Conservation (phyloP, 805 yeast genomes). For the Spathaspora boniae region DNA sequence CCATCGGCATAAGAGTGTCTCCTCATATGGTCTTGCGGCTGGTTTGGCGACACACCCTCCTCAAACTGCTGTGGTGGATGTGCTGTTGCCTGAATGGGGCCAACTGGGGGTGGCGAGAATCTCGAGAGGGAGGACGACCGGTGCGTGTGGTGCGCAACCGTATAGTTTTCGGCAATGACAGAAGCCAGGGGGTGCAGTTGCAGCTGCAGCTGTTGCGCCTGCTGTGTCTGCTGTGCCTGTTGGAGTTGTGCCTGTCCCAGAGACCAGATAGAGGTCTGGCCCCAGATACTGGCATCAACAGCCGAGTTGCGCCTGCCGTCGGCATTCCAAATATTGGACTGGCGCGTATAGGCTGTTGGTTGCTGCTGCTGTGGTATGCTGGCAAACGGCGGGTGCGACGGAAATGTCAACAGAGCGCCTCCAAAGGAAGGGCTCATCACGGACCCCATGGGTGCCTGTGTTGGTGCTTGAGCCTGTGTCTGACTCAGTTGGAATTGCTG, state of each 20-base stretch:
- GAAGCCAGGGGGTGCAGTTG: slow-evolving; percentile 1
- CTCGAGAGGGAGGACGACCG: slow-evolving; percentile 11
- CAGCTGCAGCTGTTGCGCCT: neutral
- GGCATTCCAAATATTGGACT: slow-evolving; percentile 1
- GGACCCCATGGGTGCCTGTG: no score
- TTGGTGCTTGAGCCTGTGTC: no score
- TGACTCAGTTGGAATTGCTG: slow-evolving; percentile 1
- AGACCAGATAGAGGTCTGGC: no score
- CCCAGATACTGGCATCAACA: slow-evolving; percentile 7
- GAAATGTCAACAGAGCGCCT: no score
- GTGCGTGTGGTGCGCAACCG: neutral
- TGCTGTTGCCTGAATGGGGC: neutral
- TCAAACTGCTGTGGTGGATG: neutral
- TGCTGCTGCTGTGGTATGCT: neutral
- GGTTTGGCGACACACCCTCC: slow-evolving; percentile 5
- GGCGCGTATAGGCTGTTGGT: slow-evolving; percentile 1
- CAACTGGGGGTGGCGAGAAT: slow-evolving; percentile 5
- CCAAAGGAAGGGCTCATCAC: no score
- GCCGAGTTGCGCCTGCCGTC: slow-evolving; percentile 5
- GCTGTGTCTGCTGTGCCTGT: no score
- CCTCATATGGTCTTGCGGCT: slow-evolving; percentile 6
- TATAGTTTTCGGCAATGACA: slow-evolving; percentile 5
- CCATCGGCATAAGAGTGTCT: slow-evolving; percentile 13
- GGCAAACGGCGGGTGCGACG: no score
- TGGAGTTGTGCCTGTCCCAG: no score